Evolutionary conservation across 257 asterid species (phyloP).

Genomic region (Nicotiana noctiflora): DNA sequence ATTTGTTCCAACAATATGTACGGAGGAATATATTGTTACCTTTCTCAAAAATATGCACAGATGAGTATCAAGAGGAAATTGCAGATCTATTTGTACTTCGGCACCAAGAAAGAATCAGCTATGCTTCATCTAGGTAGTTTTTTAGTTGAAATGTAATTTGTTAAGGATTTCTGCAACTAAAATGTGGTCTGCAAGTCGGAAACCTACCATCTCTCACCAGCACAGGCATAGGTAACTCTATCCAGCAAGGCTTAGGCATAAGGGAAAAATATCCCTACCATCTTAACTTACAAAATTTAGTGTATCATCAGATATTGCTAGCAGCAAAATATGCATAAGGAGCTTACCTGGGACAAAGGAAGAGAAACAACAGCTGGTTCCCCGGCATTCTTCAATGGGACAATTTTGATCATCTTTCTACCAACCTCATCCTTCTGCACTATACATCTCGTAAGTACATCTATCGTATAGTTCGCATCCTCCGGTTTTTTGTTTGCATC

Average conservation of each 20-base stretch:
- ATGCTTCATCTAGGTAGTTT: not conserved
- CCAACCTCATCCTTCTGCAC: constrained; percentile 65
- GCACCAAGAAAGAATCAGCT: not conserved
- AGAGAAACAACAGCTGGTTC: constrained; percentile 79
- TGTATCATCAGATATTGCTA: not conserved
- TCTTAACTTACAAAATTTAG: not conserved
- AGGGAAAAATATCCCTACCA: too few relatives aligned
- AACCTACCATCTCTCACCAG: not conserved
- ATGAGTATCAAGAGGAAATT: constrained; percentile 1
- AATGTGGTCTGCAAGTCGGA: not conserved
- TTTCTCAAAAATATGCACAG: not conserved
- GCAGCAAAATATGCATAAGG: constrained; percentile 7
- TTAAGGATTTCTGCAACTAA: not conserved
- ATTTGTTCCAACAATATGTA: not conserved
- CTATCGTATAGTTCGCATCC: constrained; percentile 74
- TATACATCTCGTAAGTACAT: constrained; percentile 78
- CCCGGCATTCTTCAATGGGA: constrained; percentile 74
- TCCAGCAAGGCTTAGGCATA: too few relatives aligned
- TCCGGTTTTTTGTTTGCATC: constrained; percentile 75
- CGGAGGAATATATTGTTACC: not conserved
- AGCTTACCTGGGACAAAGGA: constrained; percentile 79
- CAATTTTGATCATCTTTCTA: constrained; percentile 45
- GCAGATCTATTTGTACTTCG: not conserved
- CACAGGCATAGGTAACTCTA: not conserved
- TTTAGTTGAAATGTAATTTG: not conserved